phyloP scores from a whole-genome alignment of 345 rosid genomes.

The Arabis alpina region DNA sequence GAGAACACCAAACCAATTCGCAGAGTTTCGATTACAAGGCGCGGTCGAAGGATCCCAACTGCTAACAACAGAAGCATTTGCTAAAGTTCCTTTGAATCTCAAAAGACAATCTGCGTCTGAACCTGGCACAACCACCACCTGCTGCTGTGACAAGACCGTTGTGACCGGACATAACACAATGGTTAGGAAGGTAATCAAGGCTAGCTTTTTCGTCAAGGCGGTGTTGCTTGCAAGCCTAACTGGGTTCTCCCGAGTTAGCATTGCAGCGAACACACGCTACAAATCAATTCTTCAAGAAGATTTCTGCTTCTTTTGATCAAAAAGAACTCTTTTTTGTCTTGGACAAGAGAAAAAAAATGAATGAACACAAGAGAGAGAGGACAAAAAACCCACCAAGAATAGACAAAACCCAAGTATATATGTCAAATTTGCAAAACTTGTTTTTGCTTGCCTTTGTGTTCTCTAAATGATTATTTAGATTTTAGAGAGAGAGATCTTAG shows the following conservation, averaged over 20 bases:
- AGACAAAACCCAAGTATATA: conserved; percentile 34
- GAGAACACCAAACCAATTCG: conserved; percentile 69
- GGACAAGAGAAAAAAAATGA: conserved; percentile 17
- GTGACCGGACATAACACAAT: conserved; percentile 26
- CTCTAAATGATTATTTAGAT: conserved; percentile 27
- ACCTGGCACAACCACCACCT: conserved; percentile 29
- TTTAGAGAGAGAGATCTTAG: conserved; percentile 36
- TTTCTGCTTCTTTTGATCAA: conserved; percentile 1
- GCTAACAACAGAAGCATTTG: conserved; percentile 32
- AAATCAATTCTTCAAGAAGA: conserved; percentile 14
- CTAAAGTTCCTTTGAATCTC: conserved; percentile 45
- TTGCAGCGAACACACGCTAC: conserved; percentile 37
- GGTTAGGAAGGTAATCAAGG: conserved; percentile 22
- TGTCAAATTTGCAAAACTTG: conserved; percentile 28
- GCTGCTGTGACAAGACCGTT: conserved; percentile 29
- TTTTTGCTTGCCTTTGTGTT: conserved; percentile 30
- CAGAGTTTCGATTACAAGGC: conserved; percentile 47
- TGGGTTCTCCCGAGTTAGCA: conserved; percentile 52
- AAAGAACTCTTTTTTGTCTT: not conserved
- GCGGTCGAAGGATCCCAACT: conserved; percentile 49
- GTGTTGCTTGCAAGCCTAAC: conserved; percentile 51
- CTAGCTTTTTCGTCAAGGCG: conserved; percentile 11
- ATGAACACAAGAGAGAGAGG: conserved; percentile 32
- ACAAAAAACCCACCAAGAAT: conserved; percentile 46
- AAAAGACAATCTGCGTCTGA: conserved; percentile 49